Evolutionary conservation across 192 early-diverging fungal species (phyloP).

Genomic region (Cladochytrium replicatum): DNA sequence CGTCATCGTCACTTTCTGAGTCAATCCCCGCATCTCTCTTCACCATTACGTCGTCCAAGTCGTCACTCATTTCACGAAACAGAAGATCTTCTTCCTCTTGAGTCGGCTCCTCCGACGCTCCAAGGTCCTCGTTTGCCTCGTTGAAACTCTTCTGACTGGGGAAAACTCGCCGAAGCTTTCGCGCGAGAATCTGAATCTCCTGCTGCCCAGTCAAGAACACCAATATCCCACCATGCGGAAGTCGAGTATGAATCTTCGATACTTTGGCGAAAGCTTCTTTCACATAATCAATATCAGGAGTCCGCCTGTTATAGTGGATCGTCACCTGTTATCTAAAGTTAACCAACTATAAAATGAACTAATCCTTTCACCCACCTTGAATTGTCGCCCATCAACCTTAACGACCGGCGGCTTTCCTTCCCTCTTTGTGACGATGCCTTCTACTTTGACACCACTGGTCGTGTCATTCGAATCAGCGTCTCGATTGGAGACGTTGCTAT

Average conservation of each 20-base stretch:
- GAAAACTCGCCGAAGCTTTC: constrained; percentile 63
- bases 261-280: constrained; percentile 84
- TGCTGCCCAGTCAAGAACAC: constrained; percentile 93
- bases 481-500: too few species aligned
- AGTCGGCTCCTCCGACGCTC: constrained; percentile 24
- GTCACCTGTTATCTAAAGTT: constrained; percentile 41
- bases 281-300: constrained; percentile 80
- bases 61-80: constrained; percentile 8
- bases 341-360: not conserved
- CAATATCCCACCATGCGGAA: constrained; percentile 91
- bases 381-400: constrained; percentile 86
- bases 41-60: constrained; percentile 32
- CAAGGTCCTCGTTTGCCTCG: constrained; percentile 21
- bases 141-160: constrained; percentile 29
- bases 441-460: too few species aligned
- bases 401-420: constrained; percentile 65
- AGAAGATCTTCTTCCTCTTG: constrained; percentile 15
- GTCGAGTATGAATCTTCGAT: constrained; percentile 79
- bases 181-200: constrained; percentile 75
- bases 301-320: constrained; percentile 88
- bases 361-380: constrained; percentile 45
- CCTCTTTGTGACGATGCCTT: too few species aligned
- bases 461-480: too few species aligned
- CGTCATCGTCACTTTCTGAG: constrained; percentile 49
- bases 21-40: constrained; percentile 43